Evolutionary conservation across 768 basidiomycete genomes (phyloP), one percentile per base, ranked within the genome.

Genomic region (Chalciporus chontae): DNA sequence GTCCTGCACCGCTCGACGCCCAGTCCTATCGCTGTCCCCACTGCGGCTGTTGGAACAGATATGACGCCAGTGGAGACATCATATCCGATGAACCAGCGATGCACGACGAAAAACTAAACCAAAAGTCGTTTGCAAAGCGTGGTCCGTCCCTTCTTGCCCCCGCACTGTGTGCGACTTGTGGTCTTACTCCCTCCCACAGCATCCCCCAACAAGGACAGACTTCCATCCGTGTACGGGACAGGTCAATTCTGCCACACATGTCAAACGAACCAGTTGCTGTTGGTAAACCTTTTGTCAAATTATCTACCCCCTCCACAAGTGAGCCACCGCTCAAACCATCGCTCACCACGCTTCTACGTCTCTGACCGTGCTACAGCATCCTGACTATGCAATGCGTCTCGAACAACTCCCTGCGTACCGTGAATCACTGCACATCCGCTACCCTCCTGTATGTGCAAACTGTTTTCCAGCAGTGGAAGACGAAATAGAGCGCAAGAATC

Each of bases 261-360:
- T 66, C 84, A 87, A 58, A 89, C 90, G n/a, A 97, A 97, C 68
- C 94, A 96, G 62, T 85, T 83, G 73, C 77, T 97, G 34, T 73
- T 92, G 46, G 73, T 89, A 53, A 90, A 93, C 66, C 79, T 97
- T 48, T 71, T 97, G 27, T 88, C 93, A 14, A 93, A 88, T 59
- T 97, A 94, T 66, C 77, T 95, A 1, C 93, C 93, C 9, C 71
- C 81, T 21, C 78, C 83, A n/a, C 77, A 79, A 51, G 92, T 92
- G 62, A 57, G 85, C 53, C 23, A 34, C 26, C 29, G 26, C 26
- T 8, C 26, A 8, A 26, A 26, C 26, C 44, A 32, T 50, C 34
- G 26, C 18, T 39, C 21, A 23, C n/a, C 5, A 32, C 18, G 31
- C 40, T 3, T 14, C 13, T 13, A 23, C 36, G 8, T 18, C 40